phyloP scores from a whole-genome alignment of 192 early-diverging fungal genomes.

The Backusella circina region DNA sequence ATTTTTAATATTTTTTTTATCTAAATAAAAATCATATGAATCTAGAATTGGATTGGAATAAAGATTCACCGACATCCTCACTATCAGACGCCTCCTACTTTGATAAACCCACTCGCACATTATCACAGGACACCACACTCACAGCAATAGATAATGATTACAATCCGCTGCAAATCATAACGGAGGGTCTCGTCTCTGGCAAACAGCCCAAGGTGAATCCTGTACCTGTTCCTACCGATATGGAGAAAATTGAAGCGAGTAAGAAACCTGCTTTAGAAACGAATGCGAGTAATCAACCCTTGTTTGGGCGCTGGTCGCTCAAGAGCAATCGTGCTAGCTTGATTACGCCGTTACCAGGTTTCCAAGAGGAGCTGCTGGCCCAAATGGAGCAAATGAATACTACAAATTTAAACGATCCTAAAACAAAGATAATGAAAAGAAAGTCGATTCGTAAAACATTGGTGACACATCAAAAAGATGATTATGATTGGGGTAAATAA shows the following conservation, averaged over 20 bases:
- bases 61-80: slow-evolving; percentile 1
- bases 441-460: slow-evolving; percentile 34
- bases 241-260: not conserved
- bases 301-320: slow-evolving; percentile 7
- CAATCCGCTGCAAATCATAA: slow-evolving; percentile 8
- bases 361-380: slow-evolving; percentile 22
- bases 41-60: not conserved
- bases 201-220: not conserved
- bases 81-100: not conserved
- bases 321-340: slow-evolving; percentile 6
- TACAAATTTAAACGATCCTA: slow-evolving; percentile 26
- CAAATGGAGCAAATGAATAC: slow-evolving; percentile 31
- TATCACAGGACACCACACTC: not conserved
- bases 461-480: slow-evolving; percentile 52
- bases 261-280: not conserved
- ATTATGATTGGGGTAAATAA: slow-evolving; percentile 69
- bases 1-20: no score
- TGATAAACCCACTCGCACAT: not conserved
- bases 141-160: not conserved
- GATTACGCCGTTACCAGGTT: slow-evolving; percentile 1
- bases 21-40: not conserved
- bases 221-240: not conserved
- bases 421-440: slow-evolving; percentile 21
- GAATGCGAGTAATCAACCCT: not conserved
- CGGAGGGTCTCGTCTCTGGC: not conserved